Percentiles rank a stretch among this genome's conserved stretches.
These are phyloP conservation scores for Bruguiera parviflora DNA, from an alignment of 345 rosid genomes.

Conservation along the genomic window DNA sequence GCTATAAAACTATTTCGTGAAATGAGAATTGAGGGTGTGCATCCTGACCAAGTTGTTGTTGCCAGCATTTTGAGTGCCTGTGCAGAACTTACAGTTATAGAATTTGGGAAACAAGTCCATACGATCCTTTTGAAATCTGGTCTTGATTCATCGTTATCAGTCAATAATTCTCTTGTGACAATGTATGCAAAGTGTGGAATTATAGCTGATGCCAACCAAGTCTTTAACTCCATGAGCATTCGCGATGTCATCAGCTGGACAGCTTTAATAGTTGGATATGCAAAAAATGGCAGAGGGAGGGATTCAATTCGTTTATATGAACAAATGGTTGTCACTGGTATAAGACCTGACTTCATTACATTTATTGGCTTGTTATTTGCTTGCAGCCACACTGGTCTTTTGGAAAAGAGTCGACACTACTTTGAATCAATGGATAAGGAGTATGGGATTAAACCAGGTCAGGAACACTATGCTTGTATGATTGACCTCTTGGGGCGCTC, in stretches of 20 bases:
- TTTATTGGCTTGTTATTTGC: constrained; percentile 87
- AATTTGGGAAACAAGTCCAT: constrained; percentile 85
- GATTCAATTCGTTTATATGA: constrained; percentile 54
- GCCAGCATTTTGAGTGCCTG: constrained; percentile 70
- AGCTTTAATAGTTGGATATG: constrained; percentile 79
- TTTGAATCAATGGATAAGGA: constrained; percentile 62
- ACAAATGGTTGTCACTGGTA: constrained; percentile 58
- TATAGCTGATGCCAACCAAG: constrained; percentile 56
- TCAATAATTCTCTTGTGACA: constrained; percentile 69
- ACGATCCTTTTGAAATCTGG: constrained; percentile 54
- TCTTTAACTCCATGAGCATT: constrained; percentile 54
- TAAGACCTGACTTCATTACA: constrained; percentile 68
- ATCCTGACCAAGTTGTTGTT: constrained; percentile 55
- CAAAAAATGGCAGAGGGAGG: constrained; percentile 79
- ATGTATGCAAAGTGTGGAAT: constrained; percentile 84
- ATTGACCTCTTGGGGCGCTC: constrained; percentile 84
- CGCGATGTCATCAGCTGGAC: constrained; percentile 83
- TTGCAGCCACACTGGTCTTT: constrained; percentile 82
- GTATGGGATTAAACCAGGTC: constrained; percentile 69
- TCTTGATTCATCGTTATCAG: constrained; percentile 53
- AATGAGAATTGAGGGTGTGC: constrained; percentile 52
- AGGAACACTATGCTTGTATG: constrained; percentile 88
- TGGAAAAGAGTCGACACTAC: constrained; percentile 47
- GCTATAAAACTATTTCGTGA: constrained; percentile 62
- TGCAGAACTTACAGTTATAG: constrained; percentile 66